Evolutionary conservation across 305 asterid genomes (phyloP), one percentile per base, ranked within the genome.

Genomic region (Stenogyne calaminthoides): DNA sequence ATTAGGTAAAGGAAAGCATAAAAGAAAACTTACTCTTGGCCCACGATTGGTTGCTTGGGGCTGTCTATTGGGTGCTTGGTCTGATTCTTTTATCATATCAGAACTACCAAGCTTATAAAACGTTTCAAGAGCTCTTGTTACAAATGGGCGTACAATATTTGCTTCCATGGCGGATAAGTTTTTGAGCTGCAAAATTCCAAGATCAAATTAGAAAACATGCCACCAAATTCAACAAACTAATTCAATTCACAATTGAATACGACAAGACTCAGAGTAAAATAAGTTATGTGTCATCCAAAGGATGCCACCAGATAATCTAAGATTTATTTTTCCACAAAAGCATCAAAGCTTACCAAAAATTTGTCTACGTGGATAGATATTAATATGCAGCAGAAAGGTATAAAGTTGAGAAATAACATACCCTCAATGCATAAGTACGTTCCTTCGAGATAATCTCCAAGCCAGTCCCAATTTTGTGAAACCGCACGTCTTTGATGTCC

Each of bases 91-190:
- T 44, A 91, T 85, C 96, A 89, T 86, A 57, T 91, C 97, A 6
- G 96, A 88, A 78, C 88, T 83, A 70, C 86, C 78, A 63, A 94
- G 89, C 85, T 87, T 90, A 76, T 83, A 83, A 78, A 94, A 85
- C 2, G 88, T 90, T 86, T 83, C 89, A 42, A 94, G 88, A 69
- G 99, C 96, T 78, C 80, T 86, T 73, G 97, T 88, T 32, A 94
- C 85, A 83, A 94, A 94, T 51, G 97, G 97, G 32, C 99, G 93
- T 72, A 94, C 92, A 32, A 94, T 88, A 79, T 94, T 91, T 78
- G 94, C 97, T 79, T 94, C 99, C 99, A 94, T 94, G 32, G 97
- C 97, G 54, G 99, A 89, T 73, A 94, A 76, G 77, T 94, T 82
- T 85, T 85, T 85, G 15, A 91, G 96, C 99, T 94, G 92, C 82